These are phyloP conservation scores for Cercospora beticola DNA, from an alignment of 2,329 filamentous ascomycete species.

Conservation along the genomic window DNA sequence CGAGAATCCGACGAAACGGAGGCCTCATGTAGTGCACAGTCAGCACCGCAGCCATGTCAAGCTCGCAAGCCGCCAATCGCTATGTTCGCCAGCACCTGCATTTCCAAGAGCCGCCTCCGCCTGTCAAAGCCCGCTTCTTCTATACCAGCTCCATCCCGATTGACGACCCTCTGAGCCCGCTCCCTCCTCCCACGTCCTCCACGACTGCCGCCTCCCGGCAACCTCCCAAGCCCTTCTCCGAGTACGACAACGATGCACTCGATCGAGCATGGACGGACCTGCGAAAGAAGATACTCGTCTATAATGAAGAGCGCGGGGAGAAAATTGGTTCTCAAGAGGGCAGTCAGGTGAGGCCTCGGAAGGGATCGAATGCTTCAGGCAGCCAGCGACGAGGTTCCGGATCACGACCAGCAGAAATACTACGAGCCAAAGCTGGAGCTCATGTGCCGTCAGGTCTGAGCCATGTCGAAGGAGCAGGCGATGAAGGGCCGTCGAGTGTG, in stretches of 20 bases:
- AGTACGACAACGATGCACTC: constrained; percentile 39
- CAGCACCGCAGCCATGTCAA: constrained; percentile 13
- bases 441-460: constrained; percentile 29
- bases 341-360: constrained; percentile 25
- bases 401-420: constrained; percentile 19
- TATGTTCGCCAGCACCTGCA: constrained; percentile 50
- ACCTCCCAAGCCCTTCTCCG: constrained; percentile 42
- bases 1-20: not conserved
- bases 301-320: constrained; percentile 38
- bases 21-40: constrained; percentile 3
- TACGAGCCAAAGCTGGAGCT: constrained; percentile 13
- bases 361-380: constrained; percentile 19
- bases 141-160: constrained; percentile 40
- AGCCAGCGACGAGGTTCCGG: constrained; percentile 21
- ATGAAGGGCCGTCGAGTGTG: constrained; percentile 8
- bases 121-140: constrained; percentile 40
- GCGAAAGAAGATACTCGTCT: constrained; percentile 36
- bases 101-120: constrained; percentile 37
- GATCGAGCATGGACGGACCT: constrained; percentile 41
- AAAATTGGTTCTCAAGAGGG: constrained; percentile 27
- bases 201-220: constrained; percentile 27
- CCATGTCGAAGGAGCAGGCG: constrained; percentile 27
- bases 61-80: constrained; percentile 25
- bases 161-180: constrained; percentile 42
- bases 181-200: constrained; percentile 37